Base-by-base conservation (phyloP, 2,329 filamentous ascomycete genomes). In the Herpotrichia juniperi region DNA sequence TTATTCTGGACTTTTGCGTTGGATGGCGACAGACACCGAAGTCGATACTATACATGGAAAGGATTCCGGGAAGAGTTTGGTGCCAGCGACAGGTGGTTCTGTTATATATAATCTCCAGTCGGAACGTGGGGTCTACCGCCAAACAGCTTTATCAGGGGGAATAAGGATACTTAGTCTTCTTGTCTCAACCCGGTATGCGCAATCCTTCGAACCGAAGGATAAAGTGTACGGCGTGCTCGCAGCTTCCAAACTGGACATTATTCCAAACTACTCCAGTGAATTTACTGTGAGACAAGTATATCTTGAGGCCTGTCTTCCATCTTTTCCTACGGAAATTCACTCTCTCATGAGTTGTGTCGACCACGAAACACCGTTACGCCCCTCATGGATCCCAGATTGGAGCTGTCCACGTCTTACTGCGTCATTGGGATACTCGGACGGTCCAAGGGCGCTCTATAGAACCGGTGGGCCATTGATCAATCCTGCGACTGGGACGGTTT, bases 341-440 rank as follows among this genome's bases (percentile, higher is more conserved):
- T n/a, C n/a, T n/a, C n/a, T n/a, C n/a, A n/a, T 34, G 31, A 19
- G 56, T 28, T 64, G 59, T 26, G 58, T 67, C 11, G 64, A 68
- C 40, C 57, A 63, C 28, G 61, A 61, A 1, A n/a, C 28, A 5
- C 62, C 61, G 16, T 30, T 60, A 1, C 25, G 22, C 12, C 59
- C 60, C 12, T 67, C 65, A 1, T 68, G 65, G 62, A 39, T 62
- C 10, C 65, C 64, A 1, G 63, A 66, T 19, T 67, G 65, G 64
- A 60, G 51, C 25, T 40, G 40, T 2, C 48, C 54, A 10, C 63
- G 63, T 10, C 52, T 58, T 4, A 68, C 64, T 9, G 53, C 61
- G 17, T 46, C 59, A 3, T 25, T 67, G 4, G 64, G 57, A 14
- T 64, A 58, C 28, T 61, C 51, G 17, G 66, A 62, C 1, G 65